Percentiles rank a stretch among this genome's conserved stretches.
Conservation (phyloP, 306 rosid species). For the Sesbania bispinosa region DNA sequence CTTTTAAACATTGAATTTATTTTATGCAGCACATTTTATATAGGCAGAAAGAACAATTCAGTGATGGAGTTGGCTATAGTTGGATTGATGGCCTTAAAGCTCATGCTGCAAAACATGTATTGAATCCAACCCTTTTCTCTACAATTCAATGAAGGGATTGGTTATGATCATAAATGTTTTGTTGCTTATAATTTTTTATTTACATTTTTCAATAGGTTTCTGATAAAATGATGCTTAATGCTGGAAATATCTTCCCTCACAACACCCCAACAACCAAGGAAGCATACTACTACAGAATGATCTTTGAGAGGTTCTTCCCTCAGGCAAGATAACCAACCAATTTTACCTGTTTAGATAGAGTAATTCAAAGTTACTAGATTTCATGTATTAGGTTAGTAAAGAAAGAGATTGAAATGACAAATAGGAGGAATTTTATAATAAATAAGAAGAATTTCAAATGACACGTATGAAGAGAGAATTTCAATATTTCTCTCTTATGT, state of each 20-base stretch:
- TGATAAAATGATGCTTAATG: slow-evolving; percentile 81
- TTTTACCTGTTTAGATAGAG: no score
- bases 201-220: slow-evolving; percentile 51
- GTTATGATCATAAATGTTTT: not conserved
- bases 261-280: slow-evolving; percentile 89
- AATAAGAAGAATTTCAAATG: no score
- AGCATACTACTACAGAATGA: slow-evolving; percentile 90
- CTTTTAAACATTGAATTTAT: slow-evolving; percentile 16
- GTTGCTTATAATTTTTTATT: slow-evolving; percentile 10
- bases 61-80: slow-evolving; percentile 96
- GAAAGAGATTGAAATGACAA: no score
- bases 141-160: not conserved
- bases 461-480: no score
- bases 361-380: no score
- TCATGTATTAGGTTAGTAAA: no score
- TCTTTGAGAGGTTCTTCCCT: slow-evolving; percentile 93
- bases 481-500: no score
- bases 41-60: slow-evolving; percentile 95
- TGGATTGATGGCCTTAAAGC: slow-evolving; percentile 97
- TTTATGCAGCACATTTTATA: slow-evolving; percentile 77
- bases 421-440: no score
- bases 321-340: slow-evolving; percentile 48
- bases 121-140: not conserved
- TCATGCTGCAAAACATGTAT: slow-evolving; percentile 86
- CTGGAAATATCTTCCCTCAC: slow-evolving; percentile 72